Conservation (phyloP, 2,329 filamentous ascomycete genomes). For the Xylariaceae sp. region DNA sequence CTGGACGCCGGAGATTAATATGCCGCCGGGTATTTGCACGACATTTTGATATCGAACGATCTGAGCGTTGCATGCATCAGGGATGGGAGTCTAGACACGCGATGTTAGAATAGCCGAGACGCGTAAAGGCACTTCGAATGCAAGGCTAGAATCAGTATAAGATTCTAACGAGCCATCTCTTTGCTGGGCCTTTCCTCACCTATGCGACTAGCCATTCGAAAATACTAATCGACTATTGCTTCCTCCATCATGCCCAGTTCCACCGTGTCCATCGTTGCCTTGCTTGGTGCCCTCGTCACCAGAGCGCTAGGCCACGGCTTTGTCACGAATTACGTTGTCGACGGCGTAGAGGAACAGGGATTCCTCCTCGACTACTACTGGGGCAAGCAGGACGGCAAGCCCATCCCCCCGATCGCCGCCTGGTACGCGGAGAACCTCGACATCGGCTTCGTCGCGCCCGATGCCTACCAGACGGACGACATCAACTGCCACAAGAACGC, state of each 20-base stretch:
- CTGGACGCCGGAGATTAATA: not conserved
- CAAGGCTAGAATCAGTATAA: too few relatives aligned
- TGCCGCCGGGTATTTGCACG: too few relatives aligned
- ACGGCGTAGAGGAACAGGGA: slow-evolving; percentile 40
- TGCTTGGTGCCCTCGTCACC: slow-evolving; percentile 33
- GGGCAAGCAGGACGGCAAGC: slow-evolving; percentile 33
- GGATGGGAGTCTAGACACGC: too few relatives aligned
- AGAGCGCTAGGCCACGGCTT: slow-evolving; percentile 46
- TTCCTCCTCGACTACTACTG: slow-evolving; percentile 40
- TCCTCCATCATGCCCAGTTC: slow-evolving; percentile 24
- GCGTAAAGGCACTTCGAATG: too few relatives aligned
- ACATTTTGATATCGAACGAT: too few relatives aligned
- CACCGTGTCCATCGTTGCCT: slow-evolving; percentile 23
- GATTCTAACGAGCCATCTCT: too few relatives aligned
- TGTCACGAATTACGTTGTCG: slow-evolving; percentile 51
- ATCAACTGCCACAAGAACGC: slow-evolving; percentile 44
- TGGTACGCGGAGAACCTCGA: slow-evolving; percentile 40
- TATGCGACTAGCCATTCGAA: too few relatives aligned
- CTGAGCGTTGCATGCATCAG: too few relatives aligned
- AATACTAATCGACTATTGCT: slow-evolving; percentile 1
- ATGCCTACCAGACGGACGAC: slow-evolving; percentile 36
- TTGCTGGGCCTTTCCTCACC: too few relatives aligned
- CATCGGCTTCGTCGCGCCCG: slow-evolving; percentile 45
- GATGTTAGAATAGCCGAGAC: too few relatives aligned
- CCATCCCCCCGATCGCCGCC: slow-evolving; percentile 31